Percentiles rank a stretch among this genome's conserved stretches.
These are phyloP conservation scores for Hydnomerulius pinastri DNA, from an alignment of 768 basidiomycete genomes.

Conservation along the genomic window DNA sequence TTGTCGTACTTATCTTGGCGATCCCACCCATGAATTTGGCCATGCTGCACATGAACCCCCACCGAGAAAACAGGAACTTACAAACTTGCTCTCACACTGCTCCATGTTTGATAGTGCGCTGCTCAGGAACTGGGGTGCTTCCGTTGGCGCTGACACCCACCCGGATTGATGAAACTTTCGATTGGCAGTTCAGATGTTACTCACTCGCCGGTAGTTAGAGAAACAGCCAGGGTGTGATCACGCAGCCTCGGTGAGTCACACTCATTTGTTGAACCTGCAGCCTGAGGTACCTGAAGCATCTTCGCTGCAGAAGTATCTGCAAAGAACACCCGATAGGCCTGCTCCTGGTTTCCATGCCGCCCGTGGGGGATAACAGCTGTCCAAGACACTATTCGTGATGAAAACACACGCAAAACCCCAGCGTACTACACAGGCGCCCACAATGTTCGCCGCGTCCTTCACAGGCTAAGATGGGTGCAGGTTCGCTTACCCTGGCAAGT, in stretches of 20 bases:
- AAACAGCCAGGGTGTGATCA: constrained; percentile 1
- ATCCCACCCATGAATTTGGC: constrained; percentile 3
- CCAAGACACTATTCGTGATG: not conserved
- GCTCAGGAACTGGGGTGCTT: constrained; percentile 33
- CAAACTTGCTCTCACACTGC: constrained; percentile 13
- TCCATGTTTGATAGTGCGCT: constrained; percentile 13
- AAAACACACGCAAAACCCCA: not conserved
- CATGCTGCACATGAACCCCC: constrained; percentile 1
- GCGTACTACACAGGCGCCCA: not conserved
- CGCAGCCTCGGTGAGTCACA: not conserved
- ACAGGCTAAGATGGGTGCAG: not conserved
- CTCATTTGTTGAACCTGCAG: not conserved
- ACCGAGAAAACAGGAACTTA: constrained; percentile 15
- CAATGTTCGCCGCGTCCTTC: constrained; percentile 1
- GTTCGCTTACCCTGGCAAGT: constrained; percentile 5
- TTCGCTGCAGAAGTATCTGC: not conserved
- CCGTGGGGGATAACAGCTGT: not conserved
- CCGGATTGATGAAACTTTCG: constrained; percentile 8
- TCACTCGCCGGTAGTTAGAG: not conserved
- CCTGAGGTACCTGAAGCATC: no score
- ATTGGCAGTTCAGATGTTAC: not conserved
- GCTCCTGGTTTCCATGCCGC: constrained; percentile 20
- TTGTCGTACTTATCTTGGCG: constrained; percentile 17
- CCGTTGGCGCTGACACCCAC: constrained; percentile 11
- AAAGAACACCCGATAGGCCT: not conserved